These are phyloP conservation scores for Paramecium pentaurelia DNA, from an alignment of 73 alveolate genomes.

Conservation along the genomic window DNA sequence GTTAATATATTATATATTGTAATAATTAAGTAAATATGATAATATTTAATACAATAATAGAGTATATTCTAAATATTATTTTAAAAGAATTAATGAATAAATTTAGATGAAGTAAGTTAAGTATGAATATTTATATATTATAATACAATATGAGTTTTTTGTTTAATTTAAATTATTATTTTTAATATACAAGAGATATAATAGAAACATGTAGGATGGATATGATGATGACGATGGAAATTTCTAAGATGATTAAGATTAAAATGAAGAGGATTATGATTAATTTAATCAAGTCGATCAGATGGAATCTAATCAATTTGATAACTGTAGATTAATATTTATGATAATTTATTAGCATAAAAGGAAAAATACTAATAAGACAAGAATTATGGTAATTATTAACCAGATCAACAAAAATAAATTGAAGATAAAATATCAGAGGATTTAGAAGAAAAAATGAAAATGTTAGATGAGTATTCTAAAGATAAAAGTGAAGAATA, in stretches of 20 bases:
- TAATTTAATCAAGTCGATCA: constrained; percentile 8
- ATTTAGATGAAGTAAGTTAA: not conserved
- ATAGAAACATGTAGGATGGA: not conserved
- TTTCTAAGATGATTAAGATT: not conserved
- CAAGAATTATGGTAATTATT: not conserved
- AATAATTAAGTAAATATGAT: too few species aligned
- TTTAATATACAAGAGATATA: not conserved
- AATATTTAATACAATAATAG: not conserved
- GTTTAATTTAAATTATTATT: not conserved
- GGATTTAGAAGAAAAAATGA: constrained; percentile 79
- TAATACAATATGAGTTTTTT: not conserved
- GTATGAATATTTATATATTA: not conserved
- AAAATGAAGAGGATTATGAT: constrained; percentile 46
- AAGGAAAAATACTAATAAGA: not conserved
- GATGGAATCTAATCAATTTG: not conserved
- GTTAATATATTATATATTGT: too few species aligned
- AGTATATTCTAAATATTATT: too few species aligned
- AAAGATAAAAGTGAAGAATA: constrained; percentile 70
- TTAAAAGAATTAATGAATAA: not conserved
- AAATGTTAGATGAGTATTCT: constrained; percentile 71
- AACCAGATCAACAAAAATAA: constrained; percentile 41
- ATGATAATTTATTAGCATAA: not conserved
- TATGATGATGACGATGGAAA: constrained; percentile 37
- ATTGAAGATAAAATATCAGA: constrained; percentile 81
- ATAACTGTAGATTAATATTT: constrained; percentile 1